Base-by-base conservation (phyloP, 257 asterid genomes). In the Coffea eugenioides region DNA sequence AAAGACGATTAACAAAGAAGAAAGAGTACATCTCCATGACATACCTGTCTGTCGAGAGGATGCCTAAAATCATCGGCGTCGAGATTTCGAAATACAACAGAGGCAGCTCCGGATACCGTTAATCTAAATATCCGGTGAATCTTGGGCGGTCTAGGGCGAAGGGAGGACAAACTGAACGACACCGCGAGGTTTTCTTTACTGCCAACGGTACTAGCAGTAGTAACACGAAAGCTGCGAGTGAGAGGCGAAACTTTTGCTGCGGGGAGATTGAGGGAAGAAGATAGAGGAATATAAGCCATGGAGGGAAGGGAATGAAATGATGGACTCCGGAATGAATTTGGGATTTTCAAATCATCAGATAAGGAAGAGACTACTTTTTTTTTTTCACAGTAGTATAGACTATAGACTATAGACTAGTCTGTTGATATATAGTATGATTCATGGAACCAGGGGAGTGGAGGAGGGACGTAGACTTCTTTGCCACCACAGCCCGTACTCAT, bases 31-130 rank as follows among this genome's bases (percentile, higher is more conserved):
- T 39, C 3, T 57, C 12, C 70, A 45, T 69, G 8, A 57, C 7
- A 0, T 9, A 46, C 99, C 87, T 95, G 99, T 89, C 89, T 91
- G 88, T 93, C 99, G 59, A 95, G 94, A 78, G 99, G 99, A 70
- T 95, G 99, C 5, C 97, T 90, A 79, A 95, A 82, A 80, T 95
- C 99, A 86, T 95, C 99, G 0, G 98, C 99, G 76, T 95, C 97
- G 6, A 95, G 89, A 81, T 91, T 87, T 73, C 91, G 93, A 84
- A 82, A 75, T 70, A 86, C 88, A 69, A 87, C 86, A 23, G 95
- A 83, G 71, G 95, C 88, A 83, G 94, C 92, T 83, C 90, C 83
- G 66, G 91, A 81, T 21, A 86, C 81, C 48, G 79, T 67, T 61
- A 5, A 39, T 18, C 77, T 77, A 20, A 77, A 61, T 43, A 74